These are phyloP conservation scores for Rutidosis leptorrhynchoides DNA, from an alignment of 129 eudicot species.

Conservation along the genomic window DNA sequence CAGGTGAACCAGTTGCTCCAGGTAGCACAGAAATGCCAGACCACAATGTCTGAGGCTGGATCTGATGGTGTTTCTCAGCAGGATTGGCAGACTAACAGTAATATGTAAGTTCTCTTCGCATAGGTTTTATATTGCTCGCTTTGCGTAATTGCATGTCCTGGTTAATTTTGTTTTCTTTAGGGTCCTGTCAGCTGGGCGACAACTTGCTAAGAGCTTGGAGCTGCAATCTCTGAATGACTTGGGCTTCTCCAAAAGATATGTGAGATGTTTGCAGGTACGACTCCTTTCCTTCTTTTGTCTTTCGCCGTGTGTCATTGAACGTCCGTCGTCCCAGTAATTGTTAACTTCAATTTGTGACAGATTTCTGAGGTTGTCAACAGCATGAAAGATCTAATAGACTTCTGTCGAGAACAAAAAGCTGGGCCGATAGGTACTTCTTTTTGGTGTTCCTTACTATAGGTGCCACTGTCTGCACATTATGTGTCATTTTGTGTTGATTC, in stretches of 20 bases:
- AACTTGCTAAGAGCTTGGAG: conserved; percentile 90
- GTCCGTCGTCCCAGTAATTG: no score
- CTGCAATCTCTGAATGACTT: conserved; percentile 77
- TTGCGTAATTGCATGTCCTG: no score
- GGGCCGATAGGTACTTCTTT: conserved; percentile 78
- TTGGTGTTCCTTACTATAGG: no score
- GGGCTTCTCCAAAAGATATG: conserved; percentile 91
- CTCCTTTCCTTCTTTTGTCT: no score
- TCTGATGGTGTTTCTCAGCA: conserved; percentile 76
- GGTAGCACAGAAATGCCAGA: conserved; percentile 91
- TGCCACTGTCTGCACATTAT: no score
- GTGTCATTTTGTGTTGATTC: no score
- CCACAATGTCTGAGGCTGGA: conserved; percentile 80
- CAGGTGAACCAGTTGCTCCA: conserved; percentile 90
- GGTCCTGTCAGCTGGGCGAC: conserved; percentile 89
- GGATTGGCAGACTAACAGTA: conserved; percentile 80
- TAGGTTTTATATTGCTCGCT: no score
- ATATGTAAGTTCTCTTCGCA: conserved; percentile 70
- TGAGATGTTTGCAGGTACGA: conserved; percentile 80
- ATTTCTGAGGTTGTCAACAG: conserved; percentile 91
- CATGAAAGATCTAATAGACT: conserved; percentile 94
- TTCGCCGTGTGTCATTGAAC: no score
- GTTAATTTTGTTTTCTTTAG: no score
- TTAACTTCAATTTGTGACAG: conserved; percentile 53
- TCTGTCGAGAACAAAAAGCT: conserved; percentile 62